Conservation (phyloP, 257 asterid species). For the Orobanche coerulescens region DNA sequence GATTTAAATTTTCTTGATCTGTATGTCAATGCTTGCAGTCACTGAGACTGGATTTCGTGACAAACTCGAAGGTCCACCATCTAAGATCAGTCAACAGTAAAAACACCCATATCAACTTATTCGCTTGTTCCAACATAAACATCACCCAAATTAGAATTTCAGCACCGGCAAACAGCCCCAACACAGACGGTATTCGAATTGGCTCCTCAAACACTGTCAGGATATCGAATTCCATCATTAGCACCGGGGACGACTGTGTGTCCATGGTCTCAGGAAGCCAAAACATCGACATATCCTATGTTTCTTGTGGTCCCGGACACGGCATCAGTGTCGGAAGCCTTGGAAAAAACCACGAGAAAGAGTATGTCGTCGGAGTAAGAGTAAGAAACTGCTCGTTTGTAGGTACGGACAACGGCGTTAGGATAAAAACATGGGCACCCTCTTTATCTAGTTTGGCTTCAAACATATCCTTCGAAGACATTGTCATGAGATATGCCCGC, state of each 20-base stretch:
- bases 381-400: slow-evolving; percentile 38
- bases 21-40: slow-evolving; percentile 33
- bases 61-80: slow-evolving; percentile 34
- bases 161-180: slow-evolving; percentile 60
- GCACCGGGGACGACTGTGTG: slow-evolving; percentile 70
- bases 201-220: slow-evolving; percentile 40
- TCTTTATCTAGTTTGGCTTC: slow-evolving; percentile 35
- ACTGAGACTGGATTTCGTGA: slow-evolving; percentile 57
- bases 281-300: slow-evolving; percentile 31
- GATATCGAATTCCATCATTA: slow-evolving; percentile 29
- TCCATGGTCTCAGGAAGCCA: slow-evolving; percentile 55
- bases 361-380: slow-evolving; percentile 32
- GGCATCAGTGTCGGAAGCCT: slow-evolving; percentile 73
- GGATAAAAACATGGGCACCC: slow-evolving; percentile 68
- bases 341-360: slow-evolving; percentile 28
- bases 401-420: slow-evolving; percentile 49
- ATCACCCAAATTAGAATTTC: slow-evolving; percentile 32
- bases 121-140: slow-evolving; percentile 42
- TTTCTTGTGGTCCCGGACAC: slow-evolving; percentile 69
- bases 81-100: slow-evolving; percentile 63
- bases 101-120: slow-evolving; percentile 47
- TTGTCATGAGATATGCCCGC: slow-evolving; percentile 36
- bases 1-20: too few species aligned
- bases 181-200: slow-evolving; percentile 64
- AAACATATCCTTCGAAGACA: slow-evolving; percentile 33